A percentile compares a stretch with the other conserved stretches of the same genome.
phyloP scores from a whole-genome alignment of 1,284 basidiomycete genomes.

The Neolentinus lepideus region DNA sequence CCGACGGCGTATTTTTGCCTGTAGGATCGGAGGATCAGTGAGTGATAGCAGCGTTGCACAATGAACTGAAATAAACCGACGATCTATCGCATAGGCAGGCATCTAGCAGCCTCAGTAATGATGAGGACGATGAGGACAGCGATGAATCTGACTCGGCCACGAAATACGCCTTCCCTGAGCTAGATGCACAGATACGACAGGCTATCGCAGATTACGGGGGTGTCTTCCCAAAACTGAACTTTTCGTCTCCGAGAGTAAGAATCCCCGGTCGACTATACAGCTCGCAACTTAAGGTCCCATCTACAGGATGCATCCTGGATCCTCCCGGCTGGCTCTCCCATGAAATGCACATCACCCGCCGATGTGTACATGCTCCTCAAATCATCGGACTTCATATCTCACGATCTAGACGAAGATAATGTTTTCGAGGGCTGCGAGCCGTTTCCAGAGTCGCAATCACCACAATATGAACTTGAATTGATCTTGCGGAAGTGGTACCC shows the following conservation, averaged over 20 bases:
- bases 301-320: conserved; percentile 89
- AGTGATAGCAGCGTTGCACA: conserved; percentile 20
- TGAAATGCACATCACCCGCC: conserved; percentile 82
- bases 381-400: conserved; percentile 84
- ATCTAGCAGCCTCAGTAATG: conserved; percentile 12
- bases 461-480: conserved; percentile 71
- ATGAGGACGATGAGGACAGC: conserved; percentile 30
- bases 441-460: conserved; percentile 5
- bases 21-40: conserved; percentile 75
- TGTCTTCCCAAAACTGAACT: conserved; percentile 95
- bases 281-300: not conserved
- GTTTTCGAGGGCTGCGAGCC: conserved; percentile 58
- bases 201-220: conserved; percentile 70
- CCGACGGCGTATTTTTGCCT: conserved; percentile 78
- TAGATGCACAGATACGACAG: conserved; percentile 68
- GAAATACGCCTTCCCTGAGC: conserved; percentile 64
- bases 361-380: conserved; percentile 94
- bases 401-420: conserved; percentile 60
- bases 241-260: conserved; percentile 80
- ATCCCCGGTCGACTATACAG: not conserved
- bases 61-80: conserved; percentile 15
- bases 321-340: conserved; percentile 76
- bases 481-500: conserved; percentile 90
- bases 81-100: not conserved
- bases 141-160: conserved; percentile 22